phyloP scores from a whole-genome alignment of 352 stramenopile species.

The Halophytophthora batemanensis region DNA sequence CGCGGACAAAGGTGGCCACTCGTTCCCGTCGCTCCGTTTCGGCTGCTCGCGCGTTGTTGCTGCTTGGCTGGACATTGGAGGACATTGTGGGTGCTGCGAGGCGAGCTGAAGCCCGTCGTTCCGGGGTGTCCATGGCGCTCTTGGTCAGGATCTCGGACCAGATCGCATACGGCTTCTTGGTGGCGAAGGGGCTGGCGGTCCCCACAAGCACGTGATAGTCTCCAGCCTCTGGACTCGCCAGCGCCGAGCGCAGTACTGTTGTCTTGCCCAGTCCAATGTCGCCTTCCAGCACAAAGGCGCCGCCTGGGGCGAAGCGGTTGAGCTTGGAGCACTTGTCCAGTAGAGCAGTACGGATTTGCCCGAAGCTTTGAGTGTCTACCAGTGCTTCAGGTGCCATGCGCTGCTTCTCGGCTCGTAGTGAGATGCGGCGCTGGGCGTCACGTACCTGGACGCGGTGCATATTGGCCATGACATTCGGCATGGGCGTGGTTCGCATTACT shows the following conservation, averaged over 20 bases:
- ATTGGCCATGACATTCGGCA: conserved; percentile 80
- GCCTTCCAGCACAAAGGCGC: conserved; percentile 76
- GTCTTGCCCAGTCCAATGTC: conserved; percentile 86
- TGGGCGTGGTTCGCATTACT: conserved; percentile 37
- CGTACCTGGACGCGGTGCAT: conserved; percentile 86
- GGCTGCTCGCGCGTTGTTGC: conserved; percentile 15
- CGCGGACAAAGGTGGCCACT: conserved; percentile 55
- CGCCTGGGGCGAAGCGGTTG: conserved; percentile 59
- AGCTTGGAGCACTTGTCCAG: conserved; percentile 65
- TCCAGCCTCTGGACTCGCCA: conserved; percentile 43
- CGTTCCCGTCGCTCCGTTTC: conserved; percentile 43
- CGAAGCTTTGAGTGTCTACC: conserved; percentile 65
- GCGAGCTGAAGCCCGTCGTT: neutral
- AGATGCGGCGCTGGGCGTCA: conserved; percentile 69
- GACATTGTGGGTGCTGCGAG: neutral
- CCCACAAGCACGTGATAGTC: conserved; percentile 61
- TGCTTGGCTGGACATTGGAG: neutral
- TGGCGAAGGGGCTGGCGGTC: conserved; percentile 70
- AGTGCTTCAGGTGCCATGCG: conserved; percentile 37
- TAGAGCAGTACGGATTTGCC: conserved; percentile 42
- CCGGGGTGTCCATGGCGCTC: conserved; percentile 38
- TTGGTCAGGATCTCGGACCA: conserved; percentile 79
- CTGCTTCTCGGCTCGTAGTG: conserved; percentile 47
- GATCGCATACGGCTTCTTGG: conserved; percentile 75
- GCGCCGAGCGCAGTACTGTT: conserved; percentile 60